phyloP scores from a whole-genome alignment of 345 rosid species.

The Carallia brachiata region DNA sequence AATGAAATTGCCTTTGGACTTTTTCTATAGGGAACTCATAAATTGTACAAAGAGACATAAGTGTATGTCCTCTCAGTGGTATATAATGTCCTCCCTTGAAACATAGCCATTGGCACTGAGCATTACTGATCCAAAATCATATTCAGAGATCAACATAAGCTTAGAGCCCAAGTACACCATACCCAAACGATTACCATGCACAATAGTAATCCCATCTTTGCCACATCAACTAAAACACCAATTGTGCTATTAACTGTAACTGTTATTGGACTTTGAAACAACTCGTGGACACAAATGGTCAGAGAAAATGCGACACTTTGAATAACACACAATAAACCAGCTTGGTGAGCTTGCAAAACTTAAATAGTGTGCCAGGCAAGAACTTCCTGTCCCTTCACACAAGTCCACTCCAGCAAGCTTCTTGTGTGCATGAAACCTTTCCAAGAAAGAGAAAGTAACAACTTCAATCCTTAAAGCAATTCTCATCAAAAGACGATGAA shows the following conservation, averaged over 20 bases:
- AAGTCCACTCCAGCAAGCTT: slow-evolving; percentile 39
- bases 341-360: slow-evolving; percentile 37
- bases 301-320: slow-evolving; percentile 23
- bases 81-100: slow-evolving; percentile 11
- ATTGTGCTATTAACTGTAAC: slow-evolving; percentile 15
- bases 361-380: slow-evolving; percentile 32
- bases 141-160: slow-evolving; percentile 15
- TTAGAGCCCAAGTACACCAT: slow-evolving; percentile 1
- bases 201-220: slow-evolving; percentile 20
- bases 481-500: slow-evolving; percentile 11
- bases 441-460: slow-evolving; percentile 35
- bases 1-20: background rate
- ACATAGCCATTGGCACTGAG: slow-evolving; percentile 11
- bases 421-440: slow-evolving; percentile 38
- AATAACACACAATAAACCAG: slow-evolving; percentile 28
- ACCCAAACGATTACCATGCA: slow-evolving; percentile 1
- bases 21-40: slow-evolving; percentile 5
- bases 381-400: slow-evolving; percentile 42
- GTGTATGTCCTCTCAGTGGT: background rate
- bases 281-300: slow-evolving; percentile 15
- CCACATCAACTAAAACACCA: slow-evolving; percentile 16
- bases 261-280: slow-evolving; percentile 10
- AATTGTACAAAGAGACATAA: slow-evolving; percentile 9
- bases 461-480: slow-evolving; percentile 24
- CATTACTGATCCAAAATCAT: background rate